phyloP scores from a whole-genome alignment of 1,284 basidiomycete genomes.

The Apiotrichum gracile region DNA sequence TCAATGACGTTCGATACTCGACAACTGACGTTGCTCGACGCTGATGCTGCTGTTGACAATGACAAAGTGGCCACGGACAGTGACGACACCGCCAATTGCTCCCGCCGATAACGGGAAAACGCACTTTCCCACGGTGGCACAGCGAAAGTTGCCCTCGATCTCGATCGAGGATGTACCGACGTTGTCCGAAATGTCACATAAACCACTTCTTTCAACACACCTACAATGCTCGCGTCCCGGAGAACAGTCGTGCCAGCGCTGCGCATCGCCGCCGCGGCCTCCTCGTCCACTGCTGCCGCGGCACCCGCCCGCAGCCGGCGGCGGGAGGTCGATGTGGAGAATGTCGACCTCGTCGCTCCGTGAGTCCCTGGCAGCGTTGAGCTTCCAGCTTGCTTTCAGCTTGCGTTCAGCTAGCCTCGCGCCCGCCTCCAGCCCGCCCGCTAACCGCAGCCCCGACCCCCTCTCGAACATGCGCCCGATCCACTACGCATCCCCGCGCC shows the following conservation, averaged over 20 bases:
- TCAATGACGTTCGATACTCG: no score
- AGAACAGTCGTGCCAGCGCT: not conserved
- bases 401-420: not conserved
- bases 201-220: no score
- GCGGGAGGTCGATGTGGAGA: not conserved
- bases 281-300: slow-evolving; percentile 1
- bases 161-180: no score
- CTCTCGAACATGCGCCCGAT: slow-evolving; percentile 43
- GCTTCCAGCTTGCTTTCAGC: not conserved
- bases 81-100: no score
- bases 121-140: no score
- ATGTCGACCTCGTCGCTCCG: slow-evolving; percentile 42
- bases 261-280: not conserved
- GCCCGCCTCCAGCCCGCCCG: not conserved
- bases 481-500: slow-evolving; percentile 34
- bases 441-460: slow-evolving; percentile 35
- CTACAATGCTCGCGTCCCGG: no score
- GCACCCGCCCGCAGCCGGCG: not conserved
- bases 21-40: no score
- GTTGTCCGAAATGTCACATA: no score
- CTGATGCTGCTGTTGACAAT: no score
- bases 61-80: no score
- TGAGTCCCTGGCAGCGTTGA: slow-evolving; percentile 18
- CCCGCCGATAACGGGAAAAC: no score
- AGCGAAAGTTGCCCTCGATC: no score